Evolutionary conservation across 2,329 filamentous ascomycete species (phyloP), one percentile per base, ranked within the genome.

Genomic region (Lomentospora prolificans): DNA sequence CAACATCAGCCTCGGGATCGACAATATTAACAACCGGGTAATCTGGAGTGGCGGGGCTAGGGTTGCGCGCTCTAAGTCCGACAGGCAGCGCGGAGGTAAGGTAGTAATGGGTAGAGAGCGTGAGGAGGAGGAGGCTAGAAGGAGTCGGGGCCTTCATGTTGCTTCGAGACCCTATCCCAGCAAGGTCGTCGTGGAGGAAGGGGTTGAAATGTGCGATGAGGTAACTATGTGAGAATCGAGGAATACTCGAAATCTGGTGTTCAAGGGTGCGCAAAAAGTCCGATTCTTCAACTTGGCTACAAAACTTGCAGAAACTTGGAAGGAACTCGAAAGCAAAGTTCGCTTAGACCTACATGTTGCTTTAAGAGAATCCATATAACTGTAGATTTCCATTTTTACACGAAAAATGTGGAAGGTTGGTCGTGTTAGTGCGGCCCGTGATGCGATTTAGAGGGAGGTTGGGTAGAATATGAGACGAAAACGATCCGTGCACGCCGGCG

Each of bases 141-240:
- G 64, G 53, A 50, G 59, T 58, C 55, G 60, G 58, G 51, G 60
- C 53, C 58, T 62, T 66, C 69, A 71, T 71, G 57, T 64, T 68
- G 62, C 54, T 9, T 14, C 4, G 24, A 53, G 31, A 27, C 22
- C 24, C n/a, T 8, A 41, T 17, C n/a, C n/a, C n/a, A 8, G 19
- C 19, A 41, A 41, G n/a, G 12, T 41, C 19, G 36, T 17, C 19
- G 36, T 17, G 36, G 36, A 17, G n/a, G 17, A 22, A 27, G 6
- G 12, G 44, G 17, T 10, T 22, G 44, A 5, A 14, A 2, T 41
- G 6, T 7, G n/a, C n/a, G 36, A 5, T 17, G 36, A n/a, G n/a
- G n/a, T n/a, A n/a, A n/a, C n/a, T n/a, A n/a, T n/a, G n/a, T n/a
- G n/a, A 41, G 14, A 41, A 17, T 41, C n/a, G 3, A 41, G n/a